Conservation (phyloP, 306 rosid genomes). For the Pterocarpus macrocarpus region DNA sequence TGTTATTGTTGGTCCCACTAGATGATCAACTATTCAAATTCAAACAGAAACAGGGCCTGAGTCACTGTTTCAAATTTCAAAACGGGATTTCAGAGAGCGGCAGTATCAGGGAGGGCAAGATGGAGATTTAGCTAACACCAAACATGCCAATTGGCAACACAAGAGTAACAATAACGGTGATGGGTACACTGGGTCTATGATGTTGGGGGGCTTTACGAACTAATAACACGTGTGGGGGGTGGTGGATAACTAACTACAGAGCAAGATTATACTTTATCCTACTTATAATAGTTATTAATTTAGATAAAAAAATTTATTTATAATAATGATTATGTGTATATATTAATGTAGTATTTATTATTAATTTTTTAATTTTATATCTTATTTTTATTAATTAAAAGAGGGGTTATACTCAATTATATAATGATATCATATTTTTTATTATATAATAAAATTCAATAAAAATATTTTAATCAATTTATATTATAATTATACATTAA, state of each 20-base stretch:
- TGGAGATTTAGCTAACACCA: not conserved
- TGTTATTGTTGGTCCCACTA: not conserved
- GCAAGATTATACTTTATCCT: not conserved
- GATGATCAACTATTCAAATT: not conserved
- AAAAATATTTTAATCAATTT: no score
- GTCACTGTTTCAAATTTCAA: constrained; percentile 10
- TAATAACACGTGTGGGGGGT: constrained; percentile 12
- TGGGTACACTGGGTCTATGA: not conserved
- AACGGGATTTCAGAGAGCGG: constrained; percentile 16
- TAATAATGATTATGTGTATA: no score
- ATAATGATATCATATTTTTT: no score
- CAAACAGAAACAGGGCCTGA: not conserved
- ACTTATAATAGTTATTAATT: no score
- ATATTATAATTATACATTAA: no score
- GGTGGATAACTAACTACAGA: not conserved
- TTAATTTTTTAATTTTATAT: no score
- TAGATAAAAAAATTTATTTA: no score
- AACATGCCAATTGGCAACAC: not conserved
- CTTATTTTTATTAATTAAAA: no score
- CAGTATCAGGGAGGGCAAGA: constrained; percentile 1
- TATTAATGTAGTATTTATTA: no score
- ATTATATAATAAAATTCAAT: no score
- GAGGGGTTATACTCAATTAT: no score
- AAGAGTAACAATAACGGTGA: not conserved
- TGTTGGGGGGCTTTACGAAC: not conserved